phyloP scores from a whole-genome alignment of 345 rosid genomes.

The Eucalyptus lansdowneana region DNA sequence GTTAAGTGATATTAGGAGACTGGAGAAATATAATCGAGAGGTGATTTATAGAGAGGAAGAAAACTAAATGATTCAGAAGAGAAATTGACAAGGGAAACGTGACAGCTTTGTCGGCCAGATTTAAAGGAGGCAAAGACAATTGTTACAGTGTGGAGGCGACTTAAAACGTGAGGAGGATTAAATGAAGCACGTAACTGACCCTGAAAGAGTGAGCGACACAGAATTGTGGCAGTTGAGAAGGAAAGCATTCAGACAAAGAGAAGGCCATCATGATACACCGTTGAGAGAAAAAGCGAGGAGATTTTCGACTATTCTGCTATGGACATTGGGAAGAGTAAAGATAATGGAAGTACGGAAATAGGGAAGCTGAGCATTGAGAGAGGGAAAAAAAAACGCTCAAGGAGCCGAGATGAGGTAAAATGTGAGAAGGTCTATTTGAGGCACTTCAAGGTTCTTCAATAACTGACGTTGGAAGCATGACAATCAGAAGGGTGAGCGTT shows the following conservation, averaged over 20 bases:
- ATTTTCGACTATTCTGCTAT: not conserved
- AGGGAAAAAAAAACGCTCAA: not conserved
- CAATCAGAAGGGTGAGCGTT: not conserved
- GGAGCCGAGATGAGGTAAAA: not conserved
- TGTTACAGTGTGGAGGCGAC: not conserved
- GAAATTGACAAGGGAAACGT: not conserved
- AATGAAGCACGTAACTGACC: not conserved
- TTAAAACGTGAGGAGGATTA: not conserved
- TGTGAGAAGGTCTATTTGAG: not conserved
- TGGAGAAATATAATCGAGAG: not conserved
- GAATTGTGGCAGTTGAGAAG: not conserved
- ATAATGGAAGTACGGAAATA: not conserved
- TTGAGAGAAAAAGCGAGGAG: not conserved
- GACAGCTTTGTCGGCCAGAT: not conserved
- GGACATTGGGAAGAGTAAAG: not conserved
- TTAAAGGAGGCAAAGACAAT: not conserved
- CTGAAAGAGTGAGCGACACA: not conserved
- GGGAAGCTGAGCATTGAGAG: not conserved
- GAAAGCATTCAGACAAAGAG: not conserved
- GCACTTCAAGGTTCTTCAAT: not conserved
- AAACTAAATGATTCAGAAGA: not conserved
- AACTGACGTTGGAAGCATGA: not conserved
- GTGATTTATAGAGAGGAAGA: not conserved
- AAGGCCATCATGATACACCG: not conserved
- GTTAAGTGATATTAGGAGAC: not conserved